A percentile compares a stretch with the other conserved stretches of the same genome.
phyloP scores from a whole-genome alignment of 176 grass and related monocot genomes.

The Juncus inflexus region DNA sequence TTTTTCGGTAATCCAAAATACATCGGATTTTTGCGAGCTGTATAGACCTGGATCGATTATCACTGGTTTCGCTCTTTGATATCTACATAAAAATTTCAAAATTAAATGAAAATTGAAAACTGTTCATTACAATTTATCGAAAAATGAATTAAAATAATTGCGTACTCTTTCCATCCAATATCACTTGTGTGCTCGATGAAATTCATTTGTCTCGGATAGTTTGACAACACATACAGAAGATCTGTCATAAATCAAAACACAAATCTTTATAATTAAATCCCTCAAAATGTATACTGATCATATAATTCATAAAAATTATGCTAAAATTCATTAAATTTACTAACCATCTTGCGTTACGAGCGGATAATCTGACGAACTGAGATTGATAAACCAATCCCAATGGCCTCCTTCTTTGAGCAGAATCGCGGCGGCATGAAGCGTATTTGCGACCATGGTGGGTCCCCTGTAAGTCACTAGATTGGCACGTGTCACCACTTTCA shows the following conservation, averaged over 20 bases:
- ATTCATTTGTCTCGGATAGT: slow-evolving; percentile 80
- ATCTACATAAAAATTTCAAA: slow-evolving; percentile 39
- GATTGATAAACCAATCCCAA: slow-evolving; percentile 96
- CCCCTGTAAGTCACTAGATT: slow-evolving; percentile 89
- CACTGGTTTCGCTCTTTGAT: slow-evolving; percentile 90
- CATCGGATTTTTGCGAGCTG: slow-evolving; percentile 76
- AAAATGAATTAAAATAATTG: slow-evolving; percentile 10
- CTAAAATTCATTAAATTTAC: slow-evolving; percentile 11
- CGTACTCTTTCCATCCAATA: slow-evolving; percentile 99
- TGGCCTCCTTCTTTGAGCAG: slow-evolving; percentile 61
- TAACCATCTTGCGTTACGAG: slow-evolving; percentile 79
- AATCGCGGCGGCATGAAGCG: slow-evolving; percentile 79
- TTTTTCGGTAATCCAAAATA: slow-evolving; percentile 95
- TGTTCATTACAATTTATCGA: background rate
- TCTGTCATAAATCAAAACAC: slow-evolving; percentile 38
- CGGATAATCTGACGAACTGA: slow-evolving; percentile 84
- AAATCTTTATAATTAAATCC: slow-evolving; percentile 8
- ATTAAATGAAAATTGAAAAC: slow-evolving; percentile 5
- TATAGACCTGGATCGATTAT: slow-evolving; percentile 97
- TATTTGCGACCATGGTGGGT: slow-evolving; percentile 89
- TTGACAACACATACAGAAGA: slow-evolving; percentile 68
- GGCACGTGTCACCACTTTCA: slow-evolving; percentile 63
- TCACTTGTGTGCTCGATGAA: slow-evolving; percentile 98
- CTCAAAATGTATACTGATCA: slow-evolving; percentile 13
- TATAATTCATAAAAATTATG: background rate